Percentiles rank a stretch among this genome's conserved stretches.
Conservation (phyloP, 2,329 filamentous ascomycete genomes). For the Colletotrichum shisoi region DNA sequence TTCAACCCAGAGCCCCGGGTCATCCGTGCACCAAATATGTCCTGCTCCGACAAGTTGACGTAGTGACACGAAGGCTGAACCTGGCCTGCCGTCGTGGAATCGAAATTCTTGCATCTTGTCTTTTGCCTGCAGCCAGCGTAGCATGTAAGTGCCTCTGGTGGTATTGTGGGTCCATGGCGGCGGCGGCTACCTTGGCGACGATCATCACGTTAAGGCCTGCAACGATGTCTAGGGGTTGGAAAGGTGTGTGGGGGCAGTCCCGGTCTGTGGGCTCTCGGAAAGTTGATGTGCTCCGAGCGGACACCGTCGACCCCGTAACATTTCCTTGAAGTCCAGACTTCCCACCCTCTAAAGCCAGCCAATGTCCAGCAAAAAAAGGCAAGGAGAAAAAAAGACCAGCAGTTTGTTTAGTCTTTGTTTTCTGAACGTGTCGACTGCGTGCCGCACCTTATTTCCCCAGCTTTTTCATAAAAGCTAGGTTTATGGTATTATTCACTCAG, state of each 20-base stretch:
- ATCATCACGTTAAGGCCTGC: slow-evolving; percentile 23
- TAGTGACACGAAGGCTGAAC: slow-evolving; percentile 15
- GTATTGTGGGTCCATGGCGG: slow-evolving; percentile 24
- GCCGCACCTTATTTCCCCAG: slow-evolving; percentile 1
- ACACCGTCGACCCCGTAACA: slow-evolving; percentile 31
- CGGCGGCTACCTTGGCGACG: slow-evolving; percentile 28
- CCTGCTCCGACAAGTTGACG: slow-evolving; percentile 18
- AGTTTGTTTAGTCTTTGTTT: slow-evolving; percentile 7
- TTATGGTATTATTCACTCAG: background rate
- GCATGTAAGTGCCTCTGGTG: slow-evolving; percentile 26
- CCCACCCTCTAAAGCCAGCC: slow-evolving; percentile 29
- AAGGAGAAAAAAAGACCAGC: background rate
- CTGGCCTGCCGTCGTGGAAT: background rate
- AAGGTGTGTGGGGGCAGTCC: slow-evolving; percentile 14
- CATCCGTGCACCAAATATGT: slow-evolving; percentile 21
- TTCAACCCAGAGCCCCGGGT: slow-evolving; percentile 29
- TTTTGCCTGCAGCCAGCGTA: slow-evolving; percentile 15
- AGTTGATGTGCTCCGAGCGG: slow-evolving; percentile 31
- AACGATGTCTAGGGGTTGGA: slow-evolving; percentile 9
- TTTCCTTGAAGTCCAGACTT: slow-evolving; percentile 32
- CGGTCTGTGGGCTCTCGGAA: slow-evolving; percentile 24
- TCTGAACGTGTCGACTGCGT: background rate
- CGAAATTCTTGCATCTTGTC: slow-evolving; percentile 20
- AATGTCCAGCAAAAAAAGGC: background rate
- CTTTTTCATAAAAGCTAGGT: background rate